Evolutionary conservation across 306 rosid genomes (phyloP), one percentile per base, ranked within the genome.

Genomic region (Pyrus communis): DNA sequence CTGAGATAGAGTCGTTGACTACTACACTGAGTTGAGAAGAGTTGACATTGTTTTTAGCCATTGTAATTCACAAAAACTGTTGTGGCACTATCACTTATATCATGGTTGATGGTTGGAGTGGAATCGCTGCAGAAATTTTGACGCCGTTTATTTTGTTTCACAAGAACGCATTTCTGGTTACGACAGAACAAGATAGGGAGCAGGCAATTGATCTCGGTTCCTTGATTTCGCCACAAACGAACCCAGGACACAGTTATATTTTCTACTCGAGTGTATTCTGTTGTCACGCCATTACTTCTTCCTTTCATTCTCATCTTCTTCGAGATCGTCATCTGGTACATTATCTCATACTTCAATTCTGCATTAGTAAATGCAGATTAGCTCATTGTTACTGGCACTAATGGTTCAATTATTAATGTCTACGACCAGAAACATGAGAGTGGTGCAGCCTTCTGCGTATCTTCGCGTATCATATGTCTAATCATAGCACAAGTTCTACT

Each of bases 61-160:
- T n/a, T n/a, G n/a, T n/a, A n/a, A n/a, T 89, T 89, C 80, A 78
- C 96, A 43, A 82, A 88, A 86, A 92, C 93, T 40, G 87, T 90
- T 66, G 97, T n/a, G n/a, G n/a, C n/a, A n/a, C n/a, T n/a, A 94
- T 94, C 30, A 94, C 98, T 74, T 94, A 94, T 68, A 76, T 86
- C 84, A 92, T 90, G 98, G 84, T 94, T 5, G 98, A 94, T 70
- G 98, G 98, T 21, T 94, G 98, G 97, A 77, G 97, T 78, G 97
- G 98, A 82, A 40, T 94, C 69, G 97, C 97, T 57, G 94, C 85
- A 60, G 97, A 94, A 82, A 84, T 92, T 65, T 28, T 94, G 87
- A 61, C 66, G 77, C 81, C 97, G 5, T 77, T 94, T 68, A 68
- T 81, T 67, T 62, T 84, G 15, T 94, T 86, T 88, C 98, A 94